A percentile compares a stretch with the other conserved stretches of the same genome.
Evolutionary conservation across 306 rosid species (phyloP).

Genomic region (Begonia fuchsioides): DNA sequence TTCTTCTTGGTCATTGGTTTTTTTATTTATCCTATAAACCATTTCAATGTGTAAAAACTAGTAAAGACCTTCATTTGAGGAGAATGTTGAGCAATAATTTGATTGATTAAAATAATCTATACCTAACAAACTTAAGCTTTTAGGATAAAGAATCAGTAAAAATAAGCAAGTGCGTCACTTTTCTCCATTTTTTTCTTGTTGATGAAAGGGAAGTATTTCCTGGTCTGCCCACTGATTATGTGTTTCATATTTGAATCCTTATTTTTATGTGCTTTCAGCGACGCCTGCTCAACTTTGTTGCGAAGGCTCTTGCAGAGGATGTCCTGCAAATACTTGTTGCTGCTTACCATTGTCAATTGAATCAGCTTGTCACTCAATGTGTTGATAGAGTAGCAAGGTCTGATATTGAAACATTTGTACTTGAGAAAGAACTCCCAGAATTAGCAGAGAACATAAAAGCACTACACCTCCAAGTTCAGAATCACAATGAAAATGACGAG

Average conservation of each 20-base stretch:
- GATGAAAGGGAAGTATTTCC: neutral
- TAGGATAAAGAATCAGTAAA: too few relatives aligned
- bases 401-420: constrained; percentile 21
- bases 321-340: constrained; percentile 29
- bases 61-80: neutral
- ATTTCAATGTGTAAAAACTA: too few relatives aligned
- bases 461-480: constrained; percentile 14
- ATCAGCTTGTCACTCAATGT: constrained; percentile 20
- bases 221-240: neutral
- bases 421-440: constrained; percentile 33
- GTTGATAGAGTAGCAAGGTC: constrained; percentile 32
- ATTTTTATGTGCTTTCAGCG: constrained; percentile 19
- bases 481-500: constrained; percentile 2
- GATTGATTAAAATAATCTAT: neutral
- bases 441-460: constrained; percentile 20
- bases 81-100: neutral
- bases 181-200: too few relatives aligned
- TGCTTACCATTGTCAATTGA: constrained; percentile 31
- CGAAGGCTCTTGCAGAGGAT: constrained; percentile 29
- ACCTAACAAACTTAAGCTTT: too few relatives aligned
- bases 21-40: too few relatives aligned
- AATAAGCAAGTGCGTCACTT: too few relatives aligned
- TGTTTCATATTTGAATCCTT: constrained; percentile 6
- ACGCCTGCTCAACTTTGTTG: constrained; percentile 31
- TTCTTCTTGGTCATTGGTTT: too few relatives aligned